phyloP scores from a whole-genome alignment of 2,329 filamentous ascomycete species.

The Fonsecaea nubica region DNA sequence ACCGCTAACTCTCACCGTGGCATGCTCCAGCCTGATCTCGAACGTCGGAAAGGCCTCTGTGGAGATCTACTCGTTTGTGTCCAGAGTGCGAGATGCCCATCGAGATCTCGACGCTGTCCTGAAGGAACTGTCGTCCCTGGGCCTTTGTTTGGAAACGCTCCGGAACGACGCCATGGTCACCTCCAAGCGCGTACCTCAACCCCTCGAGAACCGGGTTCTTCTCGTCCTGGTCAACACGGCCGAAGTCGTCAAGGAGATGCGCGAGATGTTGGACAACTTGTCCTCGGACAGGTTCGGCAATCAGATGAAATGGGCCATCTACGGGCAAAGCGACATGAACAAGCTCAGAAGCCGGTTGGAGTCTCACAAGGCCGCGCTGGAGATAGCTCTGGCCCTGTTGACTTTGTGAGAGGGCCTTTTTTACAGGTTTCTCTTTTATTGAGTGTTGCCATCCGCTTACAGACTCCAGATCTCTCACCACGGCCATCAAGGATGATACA shows the following conservation, averaged over 20 bases:
- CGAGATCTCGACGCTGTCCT: constrained; percentile 2
- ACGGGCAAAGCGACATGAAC: constrained; percentile 9
- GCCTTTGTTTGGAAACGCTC: constrained; percentile 8
- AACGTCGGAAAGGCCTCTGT: constrained; percentile 1
- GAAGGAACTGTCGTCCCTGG: not conserved
- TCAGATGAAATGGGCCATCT: constrained; percentile 4
- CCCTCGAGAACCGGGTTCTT: constrained; percentile 2
- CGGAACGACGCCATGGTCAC: constrained; percentile 9
- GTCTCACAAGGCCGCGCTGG: constrained; percentile 8
- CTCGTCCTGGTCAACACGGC: not conserved
- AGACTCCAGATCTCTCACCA: constrained; percentile 2
- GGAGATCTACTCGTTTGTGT: constrained; percentile 6
- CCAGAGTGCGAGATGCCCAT: constrained; percentile 2
- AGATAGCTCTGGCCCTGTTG: constrained; percentile 2
- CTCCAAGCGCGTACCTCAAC: constrained; percentile 4
- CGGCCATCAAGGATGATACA: constrained; percentile 10
- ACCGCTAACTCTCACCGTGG: constrained; percentile 1
- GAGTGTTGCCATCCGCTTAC: not conserved
- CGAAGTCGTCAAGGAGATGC: constrained; percentile 5
- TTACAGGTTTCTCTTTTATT: not conserved
- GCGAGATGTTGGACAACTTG: not conserved
- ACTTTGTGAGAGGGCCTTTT: not conserved
- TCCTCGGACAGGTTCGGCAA: constrained; percentile 10
- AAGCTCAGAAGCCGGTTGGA: constrained; percentile 7
- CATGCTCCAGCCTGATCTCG: constrained; percentile 3